Evolutionary conservation across 768 basidiomycete genomes (phyloP), one percentile per base, ranked within the genome.

Genomic region (Suillus clintonianus): DNA sequence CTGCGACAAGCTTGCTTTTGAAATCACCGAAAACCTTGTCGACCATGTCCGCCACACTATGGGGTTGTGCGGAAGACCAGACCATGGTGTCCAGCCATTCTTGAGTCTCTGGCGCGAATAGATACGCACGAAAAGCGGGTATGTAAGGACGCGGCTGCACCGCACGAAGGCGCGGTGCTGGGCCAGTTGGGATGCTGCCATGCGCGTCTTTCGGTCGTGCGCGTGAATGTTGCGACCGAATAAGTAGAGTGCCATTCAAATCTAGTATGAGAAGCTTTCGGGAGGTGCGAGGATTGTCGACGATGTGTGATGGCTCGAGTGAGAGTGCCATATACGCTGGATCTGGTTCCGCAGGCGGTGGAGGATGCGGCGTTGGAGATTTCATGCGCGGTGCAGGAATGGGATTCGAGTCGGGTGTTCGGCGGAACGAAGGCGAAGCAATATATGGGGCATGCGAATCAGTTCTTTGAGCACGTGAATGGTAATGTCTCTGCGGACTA

Each of bases 21-120:
- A 73, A 60, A 5, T 76, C 69, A 13, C 80, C 85, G 71, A 94
- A 92, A 39, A 83, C 81, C 41, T 78, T 80, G 24, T 83, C 72
- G 0, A 91, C 89, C 93, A 95, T 94, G 67, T 89, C 87, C 0
- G 77, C 74, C 10, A 93, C 92, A 70, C 85, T 92, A 57, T 88
- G 88, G 2, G 92, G 91, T 70, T 93, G 91, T 5, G 93, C 93
- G 3, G 89, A 91, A 70, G 89, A 91, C 93, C 93, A 95, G 5
- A 95, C 84, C 90, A 94, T 94, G 5, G 89, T 87, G 63, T 93
- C 90, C 22, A 94, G 81, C 89, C 91, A 92, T 15, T 70, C 68
- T 39, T 75, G 78, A n/a, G 88, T 91, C 19, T 78, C 67, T 0
- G 82, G 76, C 56, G 87, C 85, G 67, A 92, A 87, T 2, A 93